These are phyloP conservation scores for Globisporangium cylindrosporum DNA, from an alignment of 352 stramenopile genomes.

Conservation along the genomic window DNA sequence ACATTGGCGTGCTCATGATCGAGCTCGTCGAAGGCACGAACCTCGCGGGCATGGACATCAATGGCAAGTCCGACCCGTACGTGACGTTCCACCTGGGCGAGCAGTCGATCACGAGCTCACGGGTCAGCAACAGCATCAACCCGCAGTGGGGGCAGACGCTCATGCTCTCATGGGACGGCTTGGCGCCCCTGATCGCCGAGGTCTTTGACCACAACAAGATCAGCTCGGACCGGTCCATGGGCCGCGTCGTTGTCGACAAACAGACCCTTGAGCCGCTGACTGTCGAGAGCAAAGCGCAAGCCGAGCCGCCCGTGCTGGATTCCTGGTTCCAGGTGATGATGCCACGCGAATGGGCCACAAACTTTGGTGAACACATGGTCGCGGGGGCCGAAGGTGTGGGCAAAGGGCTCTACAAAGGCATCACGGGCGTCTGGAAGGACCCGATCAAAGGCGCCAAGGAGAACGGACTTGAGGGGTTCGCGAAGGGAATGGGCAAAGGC, in stretches of 20 bases:
- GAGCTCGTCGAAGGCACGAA: constrained; percentile 60
- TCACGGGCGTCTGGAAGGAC: constrained; percentile 77
- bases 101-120: constrained; percentile 65
- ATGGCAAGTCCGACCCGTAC: constrained; percentile 78
- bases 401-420: constrained; percentile 67
- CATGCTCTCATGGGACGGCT: constrained; percentile 77
- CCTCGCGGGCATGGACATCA: constrained; percentile 71
- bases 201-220: constrained; percentile 76
- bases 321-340: constrained; percentile 58
- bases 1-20: constrained; percentile 75
- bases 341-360: constrained; percentile 64
- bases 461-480: constrained; percentile 68
- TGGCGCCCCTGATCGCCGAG: constrained; percentile 59
- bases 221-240: constrained; percentile 61
- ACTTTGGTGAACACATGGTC: constrained; percentile 83
- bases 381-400: constrained; percentile 63
- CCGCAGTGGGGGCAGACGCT: constrained; percentile 69
- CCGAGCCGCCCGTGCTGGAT: constrained; percentile 21
- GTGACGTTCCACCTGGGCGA: constrained; percentile 71
- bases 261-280: constrained; percentile 38
- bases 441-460: constrained; percentile 74
- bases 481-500: constrained; percentile 68
- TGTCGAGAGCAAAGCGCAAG: constrained; percentile 4
- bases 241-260: constrained; percentile 43
- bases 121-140: constrained; percentile 67